Conservation (phyloP, 2,329 filamentous ascomycete genomes). For the Trichoderma afroharzianum region DNA sequence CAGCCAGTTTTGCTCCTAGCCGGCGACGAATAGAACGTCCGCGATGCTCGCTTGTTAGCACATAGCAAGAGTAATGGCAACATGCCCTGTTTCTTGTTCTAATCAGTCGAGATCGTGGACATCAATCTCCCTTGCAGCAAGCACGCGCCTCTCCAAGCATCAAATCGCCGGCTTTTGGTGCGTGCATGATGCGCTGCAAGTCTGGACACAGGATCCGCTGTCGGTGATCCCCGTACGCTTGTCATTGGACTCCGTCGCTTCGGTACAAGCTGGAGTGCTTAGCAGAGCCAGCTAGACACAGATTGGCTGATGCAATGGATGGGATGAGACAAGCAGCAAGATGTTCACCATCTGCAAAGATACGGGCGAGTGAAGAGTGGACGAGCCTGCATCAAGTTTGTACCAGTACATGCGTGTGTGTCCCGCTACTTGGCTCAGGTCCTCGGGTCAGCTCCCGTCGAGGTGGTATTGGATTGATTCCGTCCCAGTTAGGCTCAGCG, state of each 20-base stretch:
- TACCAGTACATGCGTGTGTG: background rate
- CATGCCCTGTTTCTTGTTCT: background rate
- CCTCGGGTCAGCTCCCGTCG: background rate
- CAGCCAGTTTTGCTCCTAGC: background rate
- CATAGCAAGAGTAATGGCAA: background rate
- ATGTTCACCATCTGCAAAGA: background rate
- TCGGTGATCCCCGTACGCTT: background rate
- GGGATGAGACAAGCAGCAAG: background rate
- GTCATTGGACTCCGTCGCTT: slow-evolving; percentile 5
- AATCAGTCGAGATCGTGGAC: background rate
- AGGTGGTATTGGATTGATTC: background rate
- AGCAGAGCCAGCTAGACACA: background rate
- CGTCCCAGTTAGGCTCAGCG: slow-evolving; percentile 7
- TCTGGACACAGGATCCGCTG: background rate
- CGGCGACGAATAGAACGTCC: background rate
- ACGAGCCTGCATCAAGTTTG: background rate
- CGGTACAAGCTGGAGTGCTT: background rate
- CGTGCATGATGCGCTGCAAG: slow-evolving; percentile 1
- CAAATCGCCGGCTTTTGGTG: background rate
- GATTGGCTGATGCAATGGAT: background rate
- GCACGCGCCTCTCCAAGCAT: background rate
- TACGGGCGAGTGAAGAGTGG: background rate
- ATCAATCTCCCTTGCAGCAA: background rate
- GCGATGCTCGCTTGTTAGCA: background rate
- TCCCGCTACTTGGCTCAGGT: background rate